phyloP scores from a whole-genome alignment of 495 filamentous ascomycete genomes.

The Lophiostoma macrostomum region DNA sequence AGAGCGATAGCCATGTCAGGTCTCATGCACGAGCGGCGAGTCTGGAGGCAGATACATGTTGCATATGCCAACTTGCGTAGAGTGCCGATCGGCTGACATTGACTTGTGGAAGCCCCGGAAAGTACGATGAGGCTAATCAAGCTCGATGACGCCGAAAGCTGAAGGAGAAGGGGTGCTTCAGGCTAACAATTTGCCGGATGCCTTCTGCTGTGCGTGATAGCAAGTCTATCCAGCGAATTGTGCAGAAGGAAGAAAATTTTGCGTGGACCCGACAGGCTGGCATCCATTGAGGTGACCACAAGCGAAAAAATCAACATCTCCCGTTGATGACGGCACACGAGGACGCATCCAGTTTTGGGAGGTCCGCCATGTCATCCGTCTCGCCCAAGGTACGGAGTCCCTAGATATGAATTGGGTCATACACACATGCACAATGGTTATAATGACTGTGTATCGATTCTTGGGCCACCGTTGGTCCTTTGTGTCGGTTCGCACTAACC shows the following conservation, averaged over 20 bases:
- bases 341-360: conserved; percentile 3
- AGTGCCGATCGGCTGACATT: background rate
- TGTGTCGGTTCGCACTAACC: no score
- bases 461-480: no score
- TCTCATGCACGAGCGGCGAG: background rate
- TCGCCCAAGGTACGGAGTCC: no score
- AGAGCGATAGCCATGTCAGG: no score
- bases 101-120: background rate
- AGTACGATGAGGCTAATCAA: background rate
- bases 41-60: background rate
- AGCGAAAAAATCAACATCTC: conserved; percentile 14
- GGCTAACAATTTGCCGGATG: conserved; percentile 1
- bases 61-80: conserved; percentile 9
- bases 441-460: no score
- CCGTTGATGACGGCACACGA: conserved; percentile 2
- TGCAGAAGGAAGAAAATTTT: conserved; percentile 1
- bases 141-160: background rate
- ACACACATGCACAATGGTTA: no score
- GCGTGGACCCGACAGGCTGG: conserved; percentile 12
- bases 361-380: no score
- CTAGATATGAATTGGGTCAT: no score
- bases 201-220: background rate
- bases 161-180: no score
- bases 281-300: conserved; percentile 13
- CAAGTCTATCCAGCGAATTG: background rate